Evolutionary conservation across 768 basidiomycete species (phyloP).

Genomic region (Russula sp.): DNA sequence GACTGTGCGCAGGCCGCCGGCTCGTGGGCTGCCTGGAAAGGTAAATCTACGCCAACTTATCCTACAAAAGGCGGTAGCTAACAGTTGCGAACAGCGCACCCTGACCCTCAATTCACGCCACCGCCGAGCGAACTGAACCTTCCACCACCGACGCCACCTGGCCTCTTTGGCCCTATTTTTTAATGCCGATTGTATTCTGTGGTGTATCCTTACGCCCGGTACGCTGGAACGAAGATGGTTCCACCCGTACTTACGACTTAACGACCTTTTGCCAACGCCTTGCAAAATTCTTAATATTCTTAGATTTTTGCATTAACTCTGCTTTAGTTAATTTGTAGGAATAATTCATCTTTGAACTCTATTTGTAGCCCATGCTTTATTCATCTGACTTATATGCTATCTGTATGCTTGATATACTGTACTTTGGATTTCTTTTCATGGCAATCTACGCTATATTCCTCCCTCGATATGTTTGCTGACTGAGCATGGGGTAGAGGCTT

Average conservation of each 20-base stretch:
- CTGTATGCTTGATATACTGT: slow-evolving; percentile 1
- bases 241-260: neutral
- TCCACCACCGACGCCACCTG: slow-evolving; percentile 41
- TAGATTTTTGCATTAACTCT: neutral
- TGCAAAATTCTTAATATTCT: neutral
- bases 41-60: slow-evolving; percentile 28
- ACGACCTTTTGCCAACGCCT: neutral
- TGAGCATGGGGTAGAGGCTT: neutral
- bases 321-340: no score
- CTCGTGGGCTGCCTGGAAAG: slow-evolving; percentile 41
- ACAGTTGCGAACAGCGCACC: slow-evolving; percentile 46
- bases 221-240: no score
- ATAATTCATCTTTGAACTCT: no score
- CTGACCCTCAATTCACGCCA: slow-evolving; percentile 51
- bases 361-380: no score
- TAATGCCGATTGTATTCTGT: neutral
- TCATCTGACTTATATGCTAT: neutral
- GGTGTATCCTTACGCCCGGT: neutral
- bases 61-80: neutral
- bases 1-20: slow-evolving; percentile 25
- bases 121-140: slow-evolving; percentile 48
- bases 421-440: neutral
- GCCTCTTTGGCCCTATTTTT: slow-evolving; percentile 63
- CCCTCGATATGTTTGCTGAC: neutral
- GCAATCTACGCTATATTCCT: neutral